Percentiles rank a stretch among this genome's conserved stretches.
Evolutionary conservation across 2,329 filamentous ascomycete genomes (phyloP).

Genomic region (Penicillium sp.): DNA sequence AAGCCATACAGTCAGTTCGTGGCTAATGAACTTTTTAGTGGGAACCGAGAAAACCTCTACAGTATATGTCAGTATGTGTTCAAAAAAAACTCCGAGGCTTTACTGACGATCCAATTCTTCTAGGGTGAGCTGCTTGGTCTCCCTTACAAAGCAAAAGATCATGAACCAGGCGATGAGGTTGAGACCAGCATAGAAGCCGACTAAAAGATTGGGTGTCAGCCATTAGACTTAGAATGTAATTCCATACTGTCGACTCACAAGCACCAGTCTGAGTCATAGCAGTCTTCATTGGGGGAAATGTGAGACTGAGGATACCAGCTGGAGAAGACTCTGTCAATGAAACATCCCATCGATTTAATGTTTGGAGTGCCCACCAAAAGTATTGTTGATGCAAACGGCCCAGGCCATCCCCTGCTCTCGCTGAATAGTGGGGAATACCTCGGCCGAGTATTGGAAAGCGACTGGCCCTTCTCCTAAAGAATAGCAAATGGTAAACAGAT

Average conservation of each 20-base stretch:
- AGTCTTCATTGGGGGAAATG: constrained; percentile 46
- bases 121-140: constrained; percentile 54
- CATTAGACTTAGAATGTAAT: neutral
- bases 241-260: constrained; percentile 45
- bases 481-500: constrained; percentile 63
- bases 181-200: constrained; percentile 45
- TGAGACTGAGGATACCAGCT: constrained; percentile 48
- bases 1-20: constrained; percentile 55
- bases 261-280: constrained; percentile 53
- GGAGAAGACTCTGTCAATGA: constrained; percentile 14
- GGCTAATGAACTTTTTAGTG: constrained; percentile 54
- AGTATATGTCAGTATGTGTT: constrained; percentile 44
- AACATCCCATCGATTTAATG: constrained; percentile 17
- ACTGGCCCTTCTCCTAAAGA: constrained; percentile 60
- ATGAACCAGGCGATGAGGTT: constrained; percentile 62
- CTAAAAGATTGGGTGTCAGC: constrained; percentile 37
- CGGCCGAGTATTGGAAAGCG: constrained; percentile 52
- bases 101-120: constrained; percentile 29
- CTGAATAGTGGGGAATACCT: constrained; percentile 55
- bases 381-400: constrained; percentile 32
- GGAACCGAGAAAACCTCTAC: constrained; percentile 59
- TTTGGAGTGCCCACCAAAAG: constrained; percentile 18
- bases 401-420: constrained; percentile 40
- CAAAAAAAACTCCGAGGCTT: neutral
- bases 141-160: constrained; percentile 60